Base-by-base conservation (phyloP, 2,329 filamentous ascomycete genomes). In the Dothideomycetidae sp. region DNA sequence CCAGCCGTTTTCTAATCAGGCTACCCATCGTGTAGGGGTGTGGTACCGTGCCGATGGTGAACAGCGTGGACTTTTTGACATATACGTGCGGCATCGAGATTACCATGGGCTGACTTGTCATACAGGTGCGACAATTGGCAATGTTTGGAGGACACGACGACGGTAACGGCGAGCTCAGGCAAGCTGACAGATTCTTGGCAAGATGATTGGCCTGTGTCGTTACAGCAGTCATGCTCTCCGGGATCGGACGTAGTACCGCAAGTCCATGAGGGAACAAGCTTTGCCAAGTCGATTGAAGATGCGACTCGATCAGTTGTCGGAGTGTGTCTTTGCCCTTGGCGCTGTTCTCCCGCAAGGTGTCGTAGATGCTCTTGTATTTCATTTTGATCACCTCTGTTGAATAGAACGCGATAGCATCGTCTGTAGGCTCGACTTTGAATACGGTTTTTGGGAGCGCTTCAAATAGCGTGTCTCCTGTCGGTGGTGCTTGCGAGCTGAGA, bases 231-330 rank as follows among this genome's bases (percentile, higher is more conserved):
- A 81, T 88, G 53, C 85, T 75, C 36, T 79, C 64, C 1, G 81
- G 72, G 13, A 81, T 67, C 0, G 88, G 85, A 54, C 92, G 86
- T 30, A 93, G 64, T 3, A 94, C 75, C 4, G 77, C 72, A 40
- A 96, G 78, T 18, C 90, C 88, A 28, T 71, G 67, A 1, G 72
- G 64, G 56, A 90, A 93, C 14, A 67, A 67, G 48, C 78, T 81
- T 52, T 92, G 84, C 73, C 90, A 96, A 9, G 76, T 80, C 37
- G 70, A 70, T 54, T 94, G 86, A 3, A 96, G 67, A 56, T 96
- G 90, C 2, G 78, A 71, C 51, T 81, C 86, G 53, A 94, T 81
- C 42, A 96, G 69, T 31, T 71, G 63, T 41, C 79, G 78, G 21
- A 96, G 71, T 35, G 70, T 64, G 37, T 61, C 59, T 15, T 88